Evolutionary conservation across 2,329 filamentous ascomycete species (phyloP), one percentile per base, ranked within the genome.

Genomic region (Talaromyces islandicus): DNA sequence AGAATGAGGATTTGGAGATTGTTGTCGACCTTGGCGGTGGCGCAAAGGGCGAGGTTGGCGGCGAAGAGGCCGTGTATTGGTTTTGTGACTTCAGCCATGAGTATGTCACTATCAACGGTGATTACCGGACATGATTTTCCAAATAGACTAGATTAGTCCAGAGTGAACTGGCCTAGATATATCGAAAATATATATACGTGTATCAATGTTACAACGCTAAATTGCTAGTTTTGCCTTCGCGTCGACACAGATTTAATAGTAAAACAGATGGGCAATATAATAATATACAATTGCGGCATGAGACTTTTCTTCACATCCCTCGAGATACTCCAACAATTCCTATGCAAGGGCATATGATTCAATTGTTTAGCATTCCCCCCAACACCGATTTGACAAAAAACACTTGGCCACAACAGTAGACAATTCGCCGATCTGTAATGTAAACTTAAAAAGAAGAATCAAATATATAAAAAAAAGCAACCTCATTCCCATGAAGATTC

Each of bases 71-170:
- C 7, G 78, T 83, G 30, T 85, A 84, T 68, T 88, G 83, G 83
- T 87, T 85, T 65, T 88, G 85, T 70, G 85, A 88, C 74, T 87
- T 88, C 63, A 86, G 83, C 67, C 85, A 88, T 70, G 85, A 88
- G 73, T 88, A 87, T 76, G 85, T 88, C 54, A 87, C 85, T 56
- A 88, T 88, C 67, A 88, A 88, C 69, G 85, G 84, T 41, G 85
- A 88, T 71, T 88, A 88, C 72, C 75, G 85, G 67, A 87, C 85
- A 32, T 87, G 24, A 59, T 24, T 21, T 10, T n/a, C 14, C 25
- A 52, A 27, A 25, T 9, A 29, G 21, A n/a, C 27, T 17, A 29
- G 24, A 19, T 46, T 12, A 46, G n/a, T n/a, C 21, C n/a, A 46
- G n/a, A 17, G 24, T 27, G 4, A 24, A 46, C 25, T 52, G 11